Conservation (phyloP, 768 basidiomycete genomes). For the Mycena indigotica region DNA sequence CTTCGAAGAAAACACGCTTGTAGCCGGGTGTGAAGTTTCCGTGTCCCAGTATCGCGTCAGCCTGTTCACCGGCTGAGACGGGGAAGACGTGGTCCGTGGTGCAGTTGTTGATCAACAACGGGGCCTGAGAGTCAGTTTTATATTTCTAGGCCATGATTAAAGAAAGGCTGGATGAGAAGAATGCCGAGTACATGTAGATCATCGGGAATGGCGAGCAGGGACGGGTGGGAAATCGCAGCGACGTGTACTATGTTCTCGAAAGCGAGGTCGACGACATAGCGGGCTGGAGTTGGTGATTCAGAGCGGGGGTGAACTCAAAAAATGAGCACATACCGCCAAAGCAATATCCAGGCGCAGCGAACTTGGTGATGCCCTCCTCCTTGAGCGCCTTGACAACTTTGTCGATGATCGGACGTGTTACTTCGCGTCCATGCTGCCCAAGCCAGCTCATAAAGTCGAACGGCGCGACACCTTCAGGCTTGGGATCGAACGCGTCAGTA, state of each 20-base stretch:
- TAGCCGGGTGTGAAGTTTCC: neutral
- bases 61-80: neutral
- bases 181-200: slow-evolving; percentile 30
- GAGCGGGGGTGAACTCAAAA: no score
- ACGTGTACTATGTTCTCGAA: slow-evolving; percentile 33
- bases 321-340: no score
- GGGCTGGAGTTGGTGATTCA: no score
- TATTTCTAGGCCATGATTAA: neutral
- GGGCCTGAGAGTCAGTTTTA: neutral
- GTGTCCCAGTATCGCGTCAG: neutral
- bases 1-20: neutral
- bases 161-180: neutral
- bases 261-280: slow-evolving; percentile 36
- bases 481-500: neutral
- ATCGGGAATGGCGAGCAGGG: slow-evolving; percentile 35
- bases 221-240: slow-evolving; percentile 37
- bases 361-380: neutral
- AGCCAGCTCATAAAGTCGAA: neutral
- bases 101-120: neutral
- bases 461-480: neutral
- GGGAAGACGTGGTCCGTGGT: neutral
- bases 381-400: neutral
- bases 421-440: neutral
- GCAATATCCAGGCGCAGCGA: slow-evolving; percentile 5
- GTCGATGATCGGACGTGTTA: neutral